Evolutionary conservation across 768 basidiomycete genomes (phyloP), one percentile per base, ranked within the genome.

Genomic region (Mycena sanguinolenta): DNA sequence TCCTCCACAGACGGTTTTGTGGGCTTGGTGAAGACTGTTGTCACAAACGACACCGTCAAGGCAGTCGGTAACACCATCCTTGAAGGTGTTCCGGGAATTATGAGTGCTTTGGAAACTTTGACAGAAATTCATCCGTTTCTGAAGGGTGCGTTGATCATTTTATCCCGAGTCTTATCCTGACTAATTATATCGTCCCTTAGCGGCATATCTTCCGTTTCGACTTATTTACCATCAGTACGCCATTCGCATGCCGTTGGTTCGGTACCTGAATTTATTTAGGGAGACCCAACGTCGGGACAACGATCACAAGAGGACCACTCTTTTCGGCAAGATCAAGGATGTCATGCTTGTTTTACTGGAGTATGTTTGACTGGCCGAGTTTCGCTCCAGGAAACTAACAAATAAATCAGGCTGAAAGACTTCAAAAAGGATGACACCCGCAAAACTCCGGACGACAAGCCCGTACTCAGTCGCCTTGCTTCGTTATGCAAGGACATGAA

Each of bases 41-140:
- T 60, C 1, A 28, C 63, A 10, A 60, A 60, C 42, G 49, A 53
- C 2, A 63, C 49, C 3, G 58, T 61, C 23, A 50, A 70, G 52
- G 58, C 63, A 4, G 3, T 59, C n/a, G 69, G 63, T 3, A 70
- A 64, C 17, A n/a, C 69, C 0, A 70, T 70, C 42, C 52, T 65
- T n/a, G 69, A 70, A 21, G 58, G 63, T 23, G 53, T 70, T 28
- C 69, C 69, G 10, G 63, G 28, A 10, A 36, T 65, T 13, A 70
- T 70, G 63, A 70, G 63, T n/a, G 58, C 53, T 2, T 32, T 70
- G 58, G 69, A 70, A 30, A 27, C 58, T 17, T 28, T 70, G 25
- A 64, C 63, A 1, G 63, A 70, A 14, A 32, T 70, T 7, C 69
- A 70, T 59, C 69, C 69, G 16, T 70, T 70, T 39, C 63, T 70